Evolutionary conservation across 2,329 filamentous ascomycete species (phyloP).

Genomic region (Paraphaeosphaeria sporulosa): DNA sequence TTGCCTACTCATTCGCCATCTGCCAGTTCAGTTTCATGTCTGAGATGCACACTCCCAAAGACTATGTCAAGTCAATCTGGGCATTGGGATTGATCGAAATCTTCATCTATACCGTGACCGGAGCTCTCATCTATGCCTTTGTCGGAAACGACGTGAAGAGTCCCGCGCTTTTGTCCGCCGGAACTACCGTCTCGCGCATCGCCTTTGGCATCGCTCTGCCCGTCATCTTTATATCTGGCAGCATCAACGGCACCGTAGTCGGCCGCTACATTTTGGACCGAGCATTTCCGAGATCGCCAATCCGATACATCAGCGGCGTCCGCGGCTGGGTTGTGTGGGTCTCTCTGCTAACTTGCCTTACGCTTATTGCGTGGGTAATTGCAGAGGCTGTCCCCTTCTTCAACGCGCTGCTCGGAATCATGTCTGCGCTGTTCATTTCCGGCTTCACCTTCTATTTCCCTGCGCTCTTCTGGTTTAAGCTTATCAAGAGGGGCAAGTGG

Average conservation of each 20-base stretch:
- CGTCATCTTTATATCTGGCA: constrained; percentile 75
- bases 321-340: constrained; percentile 64
- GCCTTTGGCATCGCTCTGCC: constrained; percentile 76
- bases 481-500: constrained; percentile 56
- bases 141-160: constrained; percentile 67
- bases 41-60: constrained; percentile 69
- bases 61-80: constrained; percentile 64
- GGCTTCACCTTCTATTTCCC: constrained; percentile 68
- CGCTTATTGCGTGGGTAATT: constrained; percentile 72
- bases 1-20: constrained; percentile 62
- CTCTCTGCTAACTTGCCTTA: constrained; percentile 62
- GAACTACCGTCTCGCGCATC: constrained; percentile 66
- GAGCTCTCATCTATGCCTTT: constrained; percentile 73
- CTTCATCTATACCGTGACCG: constrained; percentile 71
- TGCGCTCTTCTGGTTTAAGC: constrained; percentile 47
- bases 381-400: constrained; percentile 76
- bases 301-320: constrained; percentile 48
- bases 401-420: constrained; percentile 71
- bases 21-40: constrained; percentile 75
- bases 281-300: constrained; percentile 65
- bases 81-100: constrained; percentile 67
- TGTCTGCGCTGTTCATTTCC: constrained; percentile 67
- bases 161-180: constrained; percentile 72
- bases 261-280: constrained; percentile 70
- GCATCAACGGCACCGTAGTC: constrained; percentile 74